These are phyloP conservation scores for Hypoxylon trugodes DNA, from an alignment of 495 filamentous ascomycete species.

Conservation along the genomic window DNA sequence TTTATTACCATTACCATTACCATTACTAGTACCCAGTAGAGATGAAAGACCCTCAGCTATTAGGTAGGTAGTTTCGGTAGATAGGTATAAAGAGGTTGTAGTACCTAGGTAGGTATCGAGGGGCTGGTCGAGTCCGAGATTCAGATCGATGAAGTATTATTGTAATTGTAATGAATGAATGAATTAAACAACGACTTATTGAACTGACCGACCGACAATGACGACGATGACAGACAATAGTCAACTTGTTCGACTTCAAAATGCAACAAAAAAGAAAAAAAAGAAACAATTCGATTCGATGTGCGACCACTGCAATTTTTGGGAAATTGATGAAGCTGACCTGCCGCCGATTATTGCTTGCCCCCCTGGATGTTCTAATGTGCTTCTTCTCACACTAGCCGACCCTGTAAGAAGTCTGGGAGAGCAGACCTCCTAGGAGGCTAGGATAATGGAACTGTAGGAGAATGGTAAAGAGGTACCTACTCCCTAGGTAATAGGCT, in stretches of 20 bases:
- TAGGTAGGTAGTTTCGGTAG: background rate
- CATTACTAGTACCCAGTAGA: too few species aligned
- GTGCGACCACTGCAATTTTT: background rate
- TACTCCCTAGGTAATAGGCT: too few species aligned
- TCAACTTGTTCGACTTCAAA: background rate
- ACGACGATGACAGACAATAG: background rate
- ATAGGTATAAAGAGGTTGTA: background rate
- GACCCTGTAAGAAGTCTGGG: too few species aligned
- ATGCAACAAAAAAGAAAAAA: background rate
- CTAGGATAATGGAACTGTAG: conserved; percentile 7
- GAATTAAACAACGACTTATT: too few species aligned
- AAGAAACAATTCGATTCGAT: too few species aligned
- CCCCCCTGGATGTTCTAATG: conserved; percentile 20
- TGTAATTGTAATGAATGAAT: too few species aligned
- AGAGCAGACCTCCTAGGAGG: conserved; percentile 1
- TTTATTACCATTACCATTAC: too few species aligned
- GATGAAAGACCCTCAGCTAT: too few species aligned
- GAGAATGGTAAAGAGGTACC: too few species aligned
- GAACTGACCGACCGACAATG: too few species aligned
- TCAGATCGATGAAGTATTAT: too few species aligned
- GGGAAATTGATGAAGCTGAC: background rate
- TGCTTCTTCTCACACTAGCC: too few species aligned
- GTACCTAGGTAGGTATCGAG: conserved; percentile 10
- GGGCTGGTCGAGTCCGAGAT: conserved; percentile 30
- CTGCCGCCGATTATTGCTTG: background rate